Base-by-base conservation (phyloP, 192 early-diverging fungal genomes). In the Martensiomyces pterosporus region DNA sequence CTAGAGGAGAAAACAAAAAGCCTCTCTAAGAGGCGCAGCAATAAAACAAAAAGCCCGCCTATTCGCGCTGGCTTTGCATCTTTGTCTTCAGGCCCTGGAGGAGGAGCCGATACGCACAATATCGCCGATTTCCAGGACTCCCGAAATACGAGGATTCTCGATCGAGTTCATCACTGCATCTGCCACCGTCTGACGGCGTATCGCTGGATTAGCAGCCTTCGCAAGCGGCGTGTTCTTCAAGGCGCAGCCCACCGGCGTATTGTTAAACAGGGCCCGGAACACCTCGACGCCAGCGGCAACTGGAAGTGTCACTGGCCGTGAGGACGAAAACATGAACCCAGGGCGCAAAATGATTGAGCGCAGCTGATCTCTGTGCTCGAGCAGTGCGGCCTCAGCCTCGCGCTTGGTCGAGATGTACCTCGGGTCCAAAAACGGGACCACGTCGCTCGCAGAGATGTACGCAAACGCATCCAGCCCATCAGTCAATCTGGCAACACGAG, bases 401-500 rank as follows among this genome's bases (percentile, higher is more conserved):
- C 84, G 83, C 49, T 88, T 88, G 10, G 84, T 85, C 16, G 83
- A 83, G 36, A 88, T 77, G 34, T 88, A 88, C 19, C 60, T 39
- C 42, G 81, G 67, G 38, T 81, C 75, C 25, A 88, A 54, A 6
- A 82, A 70, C 13, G 86, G 86, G 16, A 86, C 39, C 0, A 78
- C 39, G 35, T 85, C 82, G 22, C 66, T 76, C 12, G 86, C 86
- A 10, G 86, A 88, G 19, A 88, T 73, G 39, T 82, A 88, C 13
- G 74, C 79, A 60, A 85, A 86, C 8, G 79, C 75, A 3, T 72
- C 55, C 5, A 84, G 56, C 4, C 69, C 67, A 9, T 68, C 56
- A 15, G 55, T 40, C 37, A 68, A 49, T 6, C 64, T 73, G 5
- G 78, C 82, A 9, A 64, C 61, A 15, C 73, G 67, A 12, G 84